phyloP scores from a whole-genome alignment of 495 filamentous ascomycete genomes.

The Neurospora sp. region DNA sequence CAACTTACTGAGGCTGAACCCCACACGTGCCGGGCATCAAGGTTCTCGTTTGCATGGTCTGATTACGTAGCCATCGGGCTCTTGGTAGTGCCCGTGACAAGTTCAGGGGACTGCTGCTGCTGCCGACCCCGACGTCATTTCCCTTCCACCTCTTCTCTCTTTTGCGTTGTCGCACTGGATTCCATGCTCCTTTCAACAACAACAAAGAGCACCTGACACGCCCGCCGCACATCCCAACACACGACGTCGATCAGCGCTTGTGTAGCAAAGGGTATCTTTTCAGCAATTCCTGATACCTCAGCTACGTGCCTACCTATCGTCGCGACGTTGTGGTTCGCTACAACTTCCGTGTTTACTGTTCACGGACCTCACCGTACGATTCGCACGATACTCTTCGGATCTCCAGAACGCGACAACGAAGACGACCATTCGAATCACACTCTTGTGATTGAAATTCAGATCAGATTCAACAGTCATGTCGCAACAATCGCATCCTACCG shows the following conservation, averaged over 20 bases:
- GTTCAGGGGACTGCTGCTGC: neutral
- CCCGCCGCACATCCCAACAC: neutral
- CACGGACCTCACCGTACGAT: neutral
- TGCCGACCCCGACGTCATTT: neutral
- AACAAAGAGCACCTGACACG: neutral
- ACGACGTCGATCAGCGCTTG: neutral
- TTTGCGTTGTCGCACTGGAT: neutral
- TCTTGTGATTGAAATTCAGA: neutral
- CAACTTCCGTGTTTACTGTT: neutral
- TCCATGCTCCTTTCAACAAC: neutral
- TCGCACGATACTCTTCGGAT: neutral
- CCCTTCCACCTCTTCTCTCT: neutral
- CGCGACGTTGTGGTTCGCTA: neutral
- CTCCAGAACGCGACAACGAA: neutral
- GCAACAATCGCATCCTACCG: constrained; percentile 44
- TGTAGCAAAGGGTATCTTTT: neutral
- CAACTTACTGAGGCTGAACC: neutral
- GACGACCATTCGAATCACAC: neutral
- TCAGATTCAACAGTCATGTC: constrained; percentile 20
- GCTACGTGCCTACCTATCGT: neutral
- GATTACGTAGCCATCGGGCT: neutral
- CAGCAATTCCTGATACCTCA: neutral
- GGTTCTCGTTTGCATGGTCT: neutral
- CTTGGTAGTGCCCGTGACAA: neutral
- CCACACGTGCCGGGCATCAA: neutral